Evolutionary conservation across 129 eudicot species (phyloP).

Genomic region (Daucus carota): DNA sequence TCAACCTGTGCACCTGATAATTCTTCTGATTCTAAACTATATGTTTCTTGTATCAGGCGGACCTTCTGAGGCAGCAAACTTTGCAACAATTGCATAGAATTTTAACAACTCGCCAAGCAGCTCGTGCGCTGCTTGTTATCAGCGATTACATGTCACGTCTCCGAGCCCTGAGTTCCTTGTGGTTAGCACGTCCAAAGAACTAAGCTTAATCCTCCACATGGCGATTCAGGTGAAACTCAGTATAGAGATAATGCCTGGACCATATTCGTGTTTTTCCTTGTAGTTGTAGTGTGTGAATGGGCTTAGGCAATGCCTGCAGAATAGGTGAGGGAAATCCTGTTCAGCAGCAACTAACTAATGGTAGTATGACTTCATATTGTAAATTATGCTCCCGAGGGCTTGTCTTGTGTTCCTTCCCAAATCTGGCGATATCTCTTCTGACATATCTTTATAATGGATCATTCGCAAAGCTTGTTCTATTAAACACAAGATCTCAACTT

Average conservation of each 20-base stretch:
- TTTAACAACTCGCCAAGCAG: constrained; percentile 89
- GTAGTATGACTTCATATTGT: not conserved
- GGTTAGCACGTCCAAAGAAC: constrained; percentile 92
- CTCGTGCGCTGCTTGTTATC: constrained; percentile 88
- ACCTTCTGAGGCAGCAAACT: constrained; percentile 86
- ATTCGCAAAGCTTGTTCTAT: not conserved
- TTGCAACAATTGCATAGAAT: constrained; percentile 85
- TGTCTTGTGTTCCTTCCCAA: not conserved
- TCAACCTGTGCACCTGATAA: not conserved
- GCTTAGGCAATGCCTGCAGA: not conserved
- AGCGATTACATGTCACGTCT: constrained; percentile 81
- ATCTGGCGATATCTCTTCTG: not conserved
- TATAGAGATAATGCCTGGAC: not conserved
- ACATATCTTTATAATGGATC: not conserved
- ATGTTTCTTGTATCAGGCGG: constrained; percentile 46
- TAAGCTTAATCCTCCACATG: constrained; percentile 7
- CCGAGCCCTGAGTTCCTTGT: constrained; percentile 82
- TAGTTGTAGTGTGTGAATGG: constrained; percentile 1
- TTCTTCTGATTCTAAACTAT: not conserved
- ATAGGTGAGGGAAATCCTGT: not conserved
- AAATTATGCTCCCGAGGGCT: not conserved
- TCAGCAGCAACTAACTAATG: not conserved
- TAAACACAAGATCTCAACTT: too few species aligned
- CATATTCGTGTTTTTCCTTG: not conserved
- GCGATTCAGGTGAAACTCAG: not conserved